phyloP scores from a whole-genome alignment of 177 flowering plant species.

The Telopea speciosissima region DNA sequence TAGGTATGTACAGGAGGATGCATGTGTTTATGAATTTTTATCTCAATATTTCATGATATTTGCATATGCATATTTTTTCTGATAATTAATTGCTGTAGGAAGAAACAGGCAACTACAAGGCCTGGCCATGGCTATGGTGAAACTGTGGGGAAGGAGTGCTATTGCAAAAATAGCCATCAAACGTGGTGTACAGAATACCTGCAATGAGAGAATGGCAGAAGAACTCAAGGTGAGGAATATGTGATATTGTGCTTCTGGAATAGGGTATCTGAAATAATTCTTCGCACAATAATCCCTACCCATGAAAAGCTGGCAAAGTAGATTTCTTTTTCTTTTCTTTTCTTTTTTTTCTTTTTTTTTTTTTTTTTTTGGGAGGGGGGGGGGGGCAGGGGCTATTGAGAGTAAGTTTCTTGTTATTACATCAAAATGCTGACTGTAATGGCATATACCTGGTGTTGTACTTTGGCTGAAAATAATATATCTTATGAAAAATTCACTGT shows the following conservation, averaged over 20 bases:
- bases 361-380: too few relatives aligned
- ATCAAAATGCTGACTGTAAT: neutral
- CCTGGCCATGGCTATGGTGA: slow-evolving; percentile 79
- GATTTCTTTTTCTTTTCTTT: neutral
- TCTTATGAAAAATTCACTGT: neutral
- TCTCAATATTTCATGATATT: neutral
- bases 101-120: slow-evolving; percentile 84
- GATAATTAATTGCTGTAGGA: slow-evolving; percentile 33
- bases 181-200: slow-evolving; percentile 76
- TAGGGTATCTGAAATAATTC: neutral
- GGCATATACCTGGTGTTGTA: neutral
- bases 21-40: neutral
- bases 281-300: neutral
- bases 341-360: too few relatives aligned
- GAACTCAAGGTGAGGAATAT: slow-evolving; percentile 65
- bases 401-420: neutral
- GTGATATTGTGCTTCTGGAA: slow-evolving; percentile 4
- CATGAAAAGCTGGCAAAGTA: too few relatives aligned
- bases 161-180: slow-evolving; percentile 95
- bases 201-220: slow-evolving; percentile 92
- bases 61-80: neutral
- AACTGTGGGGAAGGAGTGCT: slow-evolving; percentile 85
- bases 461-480: neutral
- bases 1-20: slow-evolving; percentile 45
- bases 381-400: too few relatives aligned